A percentile compares a stretch with the other conserved stretches of the same genome.
Conservation (phyloP, 768 basidiomycete genomes). For the Termitomyces sp. region DNA sequence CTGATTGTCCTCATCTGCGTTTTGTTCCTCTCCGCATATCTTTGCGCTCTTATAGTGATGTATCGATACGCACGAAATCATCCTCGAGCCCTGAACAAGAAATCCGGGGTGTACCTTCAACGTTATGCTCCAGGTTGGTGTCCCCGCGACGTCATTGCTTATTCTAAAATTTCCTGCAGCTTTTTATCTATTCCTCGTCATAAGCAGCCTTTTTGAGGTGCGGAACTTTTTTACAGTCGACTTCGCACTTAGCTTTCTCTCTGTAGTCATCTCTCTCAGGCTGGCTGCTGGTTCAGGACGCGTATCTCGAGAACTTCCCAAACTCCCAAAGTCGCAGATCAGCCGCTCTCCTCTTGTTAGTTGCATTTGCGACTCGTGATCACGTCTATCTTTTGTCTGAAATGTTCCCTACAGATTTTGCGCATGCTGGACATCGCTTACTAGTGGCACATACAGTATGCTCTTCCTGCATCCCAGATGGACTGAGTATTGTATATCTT, state of each 20-base stretch:
- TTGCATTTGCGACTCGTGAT: neutral
- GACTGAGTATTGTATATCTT: constrained; percentile 50
- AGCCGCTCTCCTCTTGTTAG: constrained; percentile 48
- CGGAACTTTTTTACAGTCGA: neutral
- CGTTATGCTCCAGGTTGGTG: constrained; percentile 52
- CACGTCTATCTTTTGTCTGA: neutral
- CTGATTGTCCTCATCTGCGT: constrained; percentile 22
- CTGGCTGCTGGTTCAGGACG: constrained; percentile 60
- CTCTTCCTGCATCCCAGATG: constrained; percentile 60
- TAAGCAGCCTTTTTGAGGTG: constrained; percentile 48
- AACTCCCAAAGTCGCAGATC: constrained; percentile 40
- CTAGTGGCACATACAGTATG: constrained; percentile 48
- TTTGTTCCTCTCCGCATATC: constrained; percentile 37
- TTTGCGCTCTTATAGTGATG: constrained; percentile 47
- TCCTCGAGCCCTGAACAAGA: constrained; percentile 49
- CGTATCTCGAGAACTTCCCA: constrained; percentile 50
- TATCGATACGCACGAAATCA: constrained; percentile 43
- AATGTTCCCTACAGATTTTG: constrained; percentile 39
- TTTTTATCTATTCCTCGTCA: constrained; percentile 49
- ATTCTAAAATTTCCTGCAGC: constrained; percentile 1
- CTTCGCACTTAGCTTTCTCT: neutral
- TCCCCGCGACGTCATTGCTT: neutral
- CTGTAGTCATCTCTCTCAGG: constrained; percentile 49
- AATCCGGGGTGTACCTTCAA: constrained; percentile 41
- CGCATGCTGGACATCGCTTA: constrained; percentile 59